Percentiles rank a stretch among this genome's conserved stretches.
phyloP scores from a whole-genome alignment of 1,139 yeast species.

The Candida sp. region DNA sequence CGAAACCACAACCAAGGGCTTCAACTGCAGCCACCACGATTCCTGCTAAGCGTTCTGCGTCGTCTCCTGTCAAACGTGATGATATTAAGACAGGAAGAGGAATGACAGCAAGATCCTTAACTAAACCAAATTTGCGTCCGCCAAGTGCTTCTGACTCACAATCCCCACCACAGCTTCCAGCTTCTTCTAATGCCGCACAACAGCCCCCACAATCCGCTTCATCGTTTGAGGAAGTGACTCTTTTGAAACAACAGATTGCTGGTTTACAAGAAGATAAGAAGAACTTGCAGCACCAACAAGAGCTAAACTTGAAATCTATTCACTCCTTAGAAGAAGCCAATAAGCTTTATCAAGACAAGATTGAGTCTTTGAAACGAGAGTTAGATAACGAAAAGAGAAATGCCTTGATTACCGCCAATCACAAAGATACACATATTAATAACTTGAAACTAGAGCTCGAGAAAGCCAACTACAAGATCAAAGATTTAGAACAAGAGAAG shows the following conservation, averaged over 20 bases:
- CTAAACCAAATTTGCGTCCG: conserved; percentile 21
- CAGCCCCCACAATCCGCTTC: conserved; percentile 4
- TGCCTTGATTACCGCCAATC: conserved; percentile 11
- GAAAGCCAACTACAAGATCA: conserved; percentile 19
- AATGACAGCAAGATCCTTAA: conserved; percentile 41
- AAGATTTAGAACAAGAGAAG: conserved; percentile 16
- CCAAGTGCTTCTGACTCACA: conserved; percentile 9
- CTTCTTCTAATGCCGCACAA: background rate
- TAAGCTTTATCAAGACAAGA: conserved; percentile 11
- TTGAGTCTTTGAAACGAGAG: conserved; percentile 10
- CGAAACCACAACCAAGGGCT: conserved; percentile 9
- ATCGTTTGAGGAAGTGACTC: conserved; percentile 29
- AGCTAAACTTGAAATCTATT: conserved; percentile 6
- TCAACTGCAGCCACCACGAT: conserved; percentile 29
- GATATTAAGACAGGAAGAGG: conserved; percentile 37
- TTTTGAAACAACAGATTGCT: conserved; percentile 45
- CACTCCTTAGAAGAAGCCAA: conserved; percentile 9
- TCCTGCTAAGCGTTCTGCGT: conserved; percentile 69
- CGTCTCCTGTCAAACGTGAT: conserved; percentile 64
- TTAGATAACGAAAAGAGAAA: conserved; percentile 13
- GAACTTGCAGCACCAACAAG: conserved; percentile 9
- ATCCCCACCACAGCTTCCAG: background rate
- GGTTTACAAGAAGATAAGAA: conserved; percentile 46
- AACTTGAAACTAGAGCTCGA: conserved; percentile 15
- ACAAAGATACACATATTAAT: conserved; percentile 15